These are phyloP conservation scores for Colletotrichum abscissum DNA, from an alignment of 2,329 filamentous ascomycete species.

Conservation along the genomic window DNA sequence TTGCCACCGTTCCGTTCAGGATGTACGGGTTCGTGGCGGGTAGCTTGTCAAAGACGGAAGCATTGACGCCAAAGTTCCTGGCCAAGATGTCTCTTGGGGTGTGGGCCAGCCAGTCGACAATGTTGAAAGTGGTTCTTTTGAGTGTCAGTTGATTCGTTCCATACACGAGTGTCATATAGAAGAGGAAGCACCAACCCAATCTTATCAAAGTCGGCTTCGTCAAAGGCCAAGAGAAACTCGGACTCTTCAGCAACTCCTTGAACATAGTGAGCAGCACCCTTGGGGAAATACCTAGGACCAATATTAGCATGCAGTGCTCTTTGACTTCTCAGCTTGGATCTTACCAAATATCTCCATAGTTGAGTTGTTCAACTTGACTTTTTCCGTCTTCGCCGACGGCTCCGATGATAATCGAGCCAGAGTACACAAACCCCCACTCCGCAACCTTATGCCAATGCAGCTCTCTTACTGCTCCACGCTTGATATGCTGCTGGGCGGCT, in stretches of 20 bases:
- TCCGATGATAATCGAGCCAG: conserved; percentile 66
- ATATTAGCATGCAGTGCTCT: not conserved
- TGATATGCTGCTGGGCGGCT: conserved; percentile 75
- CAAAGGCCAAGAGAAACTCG: conserved; percentile 74
- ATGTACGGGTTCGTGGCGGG: conserved; percentile 72
- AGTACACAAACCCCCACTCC: conserved; percentile 74
- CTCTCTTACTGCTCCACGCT: conserved; percentile 73
- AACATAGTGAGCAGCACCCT: conserved; percentile 71
- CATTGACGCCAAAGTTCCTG: conserved; percentile 75
- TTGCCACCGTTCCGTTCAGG: conserved; percentile 64
- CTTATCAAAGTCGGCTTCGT: conserved; percentile 74
- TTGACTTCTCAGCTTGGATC: too few species aligned
- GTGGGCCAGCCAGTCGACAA: conserved; percentile 77
- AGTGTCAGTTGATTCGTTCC: not conserved
- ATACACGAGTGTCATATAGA: not conserved
- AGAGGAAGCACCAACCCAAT: conserved; percentile 55
- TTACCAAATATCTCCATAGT: conserved; percentile 71
- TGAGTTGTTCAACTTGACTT: conserved; percentile 65
- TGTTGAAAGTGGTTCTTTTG: conserved; percentile 75
- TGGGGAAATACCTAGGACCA: conserved; percentile 65
- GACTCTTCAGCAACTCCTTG: conserved; percentile 75
- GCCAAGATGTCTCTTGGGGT: conserved; percentile 72
- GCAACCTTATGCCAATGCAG: conserved; percentile 77
- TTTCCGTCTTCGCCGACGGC: conserved; percentile 72
- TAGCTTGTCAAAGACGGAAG: conserved; percentile 68